These are phyloP conservation scores for Nannochloropsis gaditana DNA, from an alignment of 108 stramenopile genomes.

Conservation along the genomic window DNA sequence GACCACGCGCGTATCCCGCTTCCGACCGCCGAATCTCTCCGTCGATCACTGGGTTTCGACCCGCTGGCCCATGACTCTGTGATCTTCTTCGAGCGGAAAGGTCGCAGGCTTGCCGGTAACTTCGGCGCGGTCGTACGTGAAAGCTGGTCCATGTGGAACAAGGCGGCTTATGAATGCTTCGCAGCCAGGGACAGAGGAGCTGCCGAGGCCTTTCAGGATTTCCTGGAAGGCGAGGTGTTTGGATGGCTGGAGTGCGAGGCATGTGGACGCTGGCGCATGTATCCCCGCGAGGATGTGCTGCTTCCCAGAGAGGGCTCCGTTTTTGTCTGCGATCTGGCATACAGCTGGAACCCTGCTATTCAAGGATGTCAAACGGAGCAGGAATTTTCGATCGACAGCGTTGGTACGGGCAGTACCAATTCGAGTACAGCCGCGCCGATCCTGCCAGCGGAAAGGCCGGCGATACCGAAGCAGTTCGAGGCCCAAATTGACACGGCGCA, in stretches of 20 bases:
- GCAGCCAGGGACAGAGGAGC: not conserved
- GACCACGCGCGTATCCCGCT: not conserved
- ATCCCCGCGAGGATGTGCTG: not conserved
- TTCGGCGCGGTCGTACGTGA: not conserved
- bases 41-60: not conserved
- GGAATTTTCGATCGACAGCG: slow-evolving; percentile 13
- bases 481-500: no score
- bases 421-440: no score
- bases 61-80: not conserved
- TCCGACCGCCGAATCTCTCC: not conserved
- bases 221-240: slow-evolving; percentile 14
- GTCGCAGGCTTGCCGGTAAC: not conserved
- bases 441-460: no score
- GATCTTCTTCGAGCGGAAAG: not conserved
- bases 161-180: not conserved
- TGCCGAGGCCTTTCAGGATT: slow-evolving; percentile 1
- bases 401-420: not conserved
- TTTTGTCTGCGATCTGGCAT: not conserved
- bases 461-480: no score
- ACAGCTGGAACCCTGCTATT: not conserved
- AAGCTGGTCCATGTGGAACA: not conserved
- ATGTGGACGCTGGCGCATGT: not conserved
- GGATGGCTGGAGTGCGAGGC: slow-evolving; percentile 19
- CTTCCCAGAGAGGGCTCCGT: not conserved
- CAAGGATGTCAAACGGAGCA: not conserved